A percentile compares a stretch with the other conserved stretches of the same genome.
Evolutionary conservation across 495 filamentous ascomycete species (phyloP).

Genomic region (Aspergillus olivimuriae): DNA sequence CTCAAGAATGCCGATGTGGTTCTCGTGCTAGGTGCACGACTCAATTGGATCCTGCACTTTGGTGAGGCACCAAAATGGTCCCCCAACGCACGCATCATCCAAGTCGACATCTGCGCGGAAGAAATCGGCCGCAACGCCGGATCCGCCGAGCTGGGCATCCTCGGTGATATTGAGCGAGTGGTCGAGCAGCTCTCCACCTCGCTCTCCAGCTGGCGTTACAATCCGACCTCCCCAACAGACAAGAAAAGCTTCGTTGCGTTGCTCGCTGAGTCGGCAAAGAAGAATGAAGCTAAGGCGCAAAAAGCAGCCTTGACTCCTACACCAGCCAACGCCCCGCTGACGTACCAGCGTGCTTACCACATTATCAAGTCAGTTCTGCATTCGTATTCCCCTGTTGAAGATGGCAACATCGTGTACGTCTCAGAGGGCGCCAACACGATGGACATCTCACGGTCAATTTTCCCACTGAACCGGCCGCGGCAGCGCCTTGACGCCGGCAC

Average conservation of each 20-base stretch:
- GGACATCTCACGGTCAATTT: constrained; percentile 59
- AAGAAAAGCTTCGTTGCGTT: constrained; percentile 27
- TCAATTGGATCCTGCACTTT: constrained; percentile 63
- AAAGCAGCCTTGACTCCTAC: constrained; percentile 31
- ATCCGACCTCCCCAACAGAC: no score
- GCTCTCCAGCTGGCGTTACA: constrained; percentile 41
- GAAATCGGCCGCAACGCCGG: constrained; percentile 48
- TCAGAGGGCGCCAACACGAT: constrained; percentile 65
- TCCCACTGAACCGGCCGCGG: constrained; percentile 52
- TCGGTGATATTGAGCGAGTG: constrained; percentile 49
- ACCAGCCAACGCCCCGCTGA: constrained; percentile 37
- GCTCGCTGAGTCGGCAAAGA: constrained; percentile 31
- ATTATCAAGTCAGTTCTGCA: constrained; percentile 45
- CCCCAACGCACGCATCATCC: constrained; percentile 45
- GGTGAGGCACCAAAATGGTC: constrained; percentile 55
- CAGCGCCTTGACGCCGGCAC: constrained; percentile 59
- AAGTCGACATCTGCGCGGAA: constrained; percentile 54
- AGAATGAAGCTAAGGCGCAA: constrained; percentile 42
- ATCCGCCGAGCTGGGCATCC: constrained; percentile 40
- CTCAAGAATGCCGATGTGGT: constrained; percentile 54
- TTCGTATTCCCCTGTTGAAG: constrained; percentile 29
- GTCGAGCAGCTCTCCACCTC: constrained; percentile 38
- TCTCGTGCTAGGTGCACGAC: constrained; percentile 51
- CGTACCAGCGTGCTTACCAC: constrained; percentile 49
- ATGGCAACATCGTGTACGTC: constrained; percentile 53